These are phyloP conservation scores for Aegilops longissima DNA, from an alignment of 176 grass and related monocot species.

Conservation along the genomic window DNA sequence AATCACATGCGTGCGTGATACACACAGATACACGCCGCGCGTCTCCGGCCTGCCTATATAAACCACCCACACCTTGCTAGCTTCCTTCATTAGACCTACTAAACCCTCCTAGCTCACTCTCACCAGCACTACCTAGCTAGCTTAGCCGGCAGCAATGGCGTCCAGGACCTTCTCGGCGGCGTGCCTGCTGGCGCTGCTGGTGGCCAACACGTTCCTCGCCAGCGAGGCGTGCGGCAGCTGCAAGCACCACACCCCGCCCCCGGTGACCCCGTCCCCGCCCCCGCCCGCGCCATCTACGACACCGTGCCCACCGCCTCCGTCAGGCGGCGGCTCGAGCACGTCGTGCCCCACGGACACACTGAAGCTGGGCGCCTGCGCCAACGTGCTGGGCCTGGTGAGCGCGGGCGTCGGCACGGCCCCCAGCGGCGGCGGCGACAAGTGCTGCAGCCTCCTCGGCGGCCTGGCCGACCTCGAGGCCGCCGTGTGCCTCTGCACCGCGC, in stretches of 20 bases:
- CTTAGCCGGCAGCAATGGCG: constrained; percentile 5
- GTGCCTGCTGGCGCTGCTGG: constrained; percentile 8
- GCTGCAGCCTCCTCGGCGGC: constrained; percentile 40
- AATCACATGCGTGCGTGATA: background rate
- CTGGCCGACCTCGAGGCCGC: constrained; percentile 60
- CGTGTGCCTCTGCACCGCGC: constrained; percentile 61
- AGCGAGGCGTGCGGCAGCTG: constrained; percentile 25
- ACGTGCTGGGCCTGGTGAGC: constrained; percentile 32
- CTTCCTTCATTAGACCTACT: background rate
- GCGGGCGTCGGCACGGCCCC: constrained; percentile 10
- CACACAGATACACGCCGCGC: background rate
- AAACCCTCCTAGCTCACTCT: constrained; percentile 9
- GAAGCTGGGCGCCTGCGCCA: constrained; percentile 54
- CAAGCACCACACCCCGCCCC: background rate
- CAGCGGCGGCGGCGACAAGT: constrained; percentile 6
- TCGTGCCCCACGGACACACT: constrained; percentile 39
- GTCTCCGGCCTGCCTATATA: background rate
- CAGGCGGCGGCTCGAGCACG: background rate
- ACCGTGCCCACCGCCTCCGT: background rate
- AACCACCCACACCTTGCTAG: background rate
- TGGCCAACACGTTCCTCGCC: background rate
- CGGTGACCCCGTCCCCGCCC: background rate
- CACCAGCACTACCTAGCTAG: background rate
- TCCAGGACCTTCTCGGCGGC: background rate
- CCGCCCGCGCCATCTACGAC: background rate